These are phyloP conservation scores for Globisporangium spinosum DNA, from an alignment of 352 stramenopile genomes.

Conservation along the genomic window DNA sequence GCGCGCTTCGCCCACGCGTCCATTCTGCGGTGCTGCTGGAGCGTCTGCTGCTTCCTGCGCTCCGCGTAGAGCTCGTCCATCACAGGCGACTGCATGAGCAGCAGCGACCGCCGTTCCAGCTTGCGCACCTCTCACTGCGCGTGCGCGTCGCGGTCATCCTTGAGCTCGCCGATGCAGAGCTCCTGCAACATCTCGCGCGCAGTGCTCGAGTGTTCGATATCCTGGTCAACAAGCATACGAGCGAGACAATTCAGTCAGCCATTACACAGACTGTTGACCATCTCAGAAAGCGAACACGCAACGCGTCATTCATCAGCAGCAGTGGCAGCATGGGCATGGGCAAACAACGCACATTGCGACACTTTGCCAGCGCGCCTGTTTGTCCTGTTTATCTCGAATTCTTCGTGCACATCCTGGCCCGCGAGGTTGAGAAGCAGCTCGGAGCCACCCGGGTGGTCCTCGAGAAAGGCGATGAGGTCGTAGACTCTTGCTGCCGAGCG, in stretches of 20 bases:
- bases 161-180: slow-evolving; percentile 83
- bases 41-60: neutral
- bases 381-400: slow-evolving; percentile 44
- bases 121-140: slow-evolving; percentile 17
- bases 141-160: slow-evolving; percentile 21
- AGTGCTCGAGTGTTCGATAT: slow-evolving; percentile 91
- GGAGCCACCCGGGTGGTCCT: slow-evolving; percentile 92
- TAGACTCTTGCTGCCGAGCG: slow-evolving; percentile 70
- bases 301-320: neutral
- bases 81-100: slow-evolving; percentile 21
- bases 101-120: slow-evolving; percentile 26
- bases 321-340: neutral
- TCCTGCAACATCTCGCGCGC: slow-evolving; percentile 86
- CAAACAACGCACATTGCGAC: neutral
- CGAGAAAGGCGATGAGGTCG: slow-evolving; percentile 92
- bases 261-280: neutral
- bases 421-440: slow-evolving; percentile 91
- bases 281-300: neutral
- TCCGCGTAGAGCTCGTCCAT: neutral
- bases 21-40: neutral
- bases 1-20: neutral
- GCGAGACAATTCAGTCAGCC: neutral
- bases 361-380: neutral
- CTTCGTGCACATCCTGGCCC: slow-evolving; percentile 75
- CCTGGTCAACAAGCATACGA: slow-evolving; percentile 30